phyloP scores from a whole-genome alignment of 371 early-diverging fungal species.

The Phascolomyces articulosus region DNA sequence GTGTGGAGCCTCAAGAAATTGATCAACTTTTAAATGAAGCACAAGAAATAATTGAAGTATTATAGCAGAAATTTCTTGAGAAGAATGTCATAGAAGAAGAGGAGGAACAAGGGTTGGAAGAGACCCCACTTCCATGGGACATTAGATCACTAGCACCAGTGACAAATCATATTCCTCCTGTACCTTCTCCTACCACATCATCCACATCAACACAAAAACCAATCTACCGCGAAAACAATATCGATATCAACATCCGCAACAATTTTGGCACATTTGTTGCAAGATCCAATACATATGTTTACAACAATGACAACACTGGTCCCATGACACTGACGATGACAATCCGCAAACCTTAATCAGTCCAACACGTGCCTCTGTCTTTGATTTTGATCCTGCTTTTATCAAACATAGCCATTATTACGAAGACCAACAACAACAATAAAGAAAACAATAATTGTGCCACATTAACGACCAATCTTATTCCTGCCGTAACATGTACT shows the following conservation, averaged over 20 bases:
- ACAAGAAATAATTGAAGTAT: constrained; percentile 22
- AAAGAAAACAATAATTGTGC: not conserved
- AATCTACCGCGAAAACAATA: not conserved
- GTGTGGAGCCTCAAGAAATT: constrained; percentile 13
- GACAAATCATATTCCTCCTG: not conserved
- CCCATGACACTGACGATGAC: not conserved
- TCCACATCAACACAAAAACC: not conserved
- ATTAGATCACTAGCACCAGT: not conserved
- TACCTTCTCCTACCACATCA: not conserved
- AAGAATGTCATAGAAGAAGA: not conserved
- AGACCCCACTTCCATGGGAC: not conserved
- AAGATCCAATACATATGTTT: not conserved
- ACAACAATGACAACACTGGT: not conserved
- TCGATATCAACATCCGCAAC: not conserved
- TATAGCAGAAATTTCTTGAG: not conserved
- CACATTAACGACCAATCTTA: constrained; percentile 3
- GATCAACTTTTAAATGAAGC: constrained; percentile 18
- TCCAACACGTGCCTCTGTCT: constrained; percentile 12
- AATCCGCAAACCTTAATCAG: constrained; percentile 15
- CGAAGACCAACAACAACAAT: not conserved
- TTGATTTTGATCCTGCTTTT: constrained; percentile 18
- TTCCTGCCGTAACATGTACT: constrained; percentile 61
- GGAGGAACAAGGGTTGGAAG: not conserved
- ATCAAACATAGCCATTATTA: no score
- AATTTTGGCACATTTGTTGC: constrained; percentile 10